phyloP scores from a whole-genome alignment of 2,329 filamentous ascomycete species.

The Fusarium sp. region DNA sequence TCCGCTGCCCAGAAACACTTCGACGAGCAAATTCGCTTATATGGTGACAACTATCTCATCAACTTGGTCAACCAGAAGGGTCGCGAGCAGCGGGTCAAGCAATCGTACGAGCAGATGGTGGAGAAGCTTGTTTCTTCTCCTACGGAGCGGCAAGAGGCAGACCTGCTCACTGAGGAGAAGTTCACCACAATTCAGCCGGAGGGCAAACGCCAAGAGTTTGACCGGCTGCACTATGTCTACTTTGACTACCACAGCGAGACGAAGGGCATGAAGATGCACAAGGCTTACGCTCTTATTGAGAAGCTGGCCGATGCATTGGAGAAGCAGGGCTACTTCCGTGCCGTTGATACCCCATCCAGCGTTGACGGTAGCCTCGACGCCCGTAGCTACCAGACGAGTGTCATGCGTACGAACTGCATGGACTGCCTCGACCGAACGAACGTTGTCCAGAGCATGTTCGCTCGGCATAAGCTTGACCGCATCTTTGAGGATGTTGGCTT shows the following conservation, averaged over 20 bases:
- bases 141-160: constrained; percentile 71
- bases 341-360: constrained; percentile 82
- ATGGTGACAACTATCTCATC: constrained; percentile 96
- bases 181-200: constrained; percentile 79
- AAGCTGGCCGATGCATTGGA: constrained; percentile 80
- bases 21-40: constrained; percentile 89
- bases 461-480: constrained; percentile 85
- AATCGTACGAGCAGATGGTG: constrained; percentile 92
- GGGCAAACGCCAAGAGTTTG: constrained; percentile 70
- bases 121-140: constrained; percentile 77
- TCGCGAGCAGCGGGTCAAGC: constrained; percentile 87
- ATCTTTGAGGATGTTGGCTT: constrained; percentile 89
- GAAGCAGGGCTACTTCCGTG: constrained; percentile 91
- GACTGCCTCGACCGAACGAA: constrained; percentile 98
- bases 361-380: constrained; percentile 79
- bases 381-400: constrained; percentile 83
- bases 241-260: constrained; percentile 99
- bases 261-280: constrained; percentile 93
- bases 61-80: constrained; percentile 98
- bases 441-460: constrained; percentile 97
- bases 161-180: constrained; percentile 78
- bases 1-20: constrained; percentile 88
- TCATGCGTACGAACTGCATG: constrained; percentile 99
- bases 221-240: constrained; percentile 94
- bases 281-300: constrained; percentile 86